Evolutionary conservation across 345 rosid species (phyloP), one percentile per base, ranked within the genome.

Genomic region (Brassica incana): DNA sequence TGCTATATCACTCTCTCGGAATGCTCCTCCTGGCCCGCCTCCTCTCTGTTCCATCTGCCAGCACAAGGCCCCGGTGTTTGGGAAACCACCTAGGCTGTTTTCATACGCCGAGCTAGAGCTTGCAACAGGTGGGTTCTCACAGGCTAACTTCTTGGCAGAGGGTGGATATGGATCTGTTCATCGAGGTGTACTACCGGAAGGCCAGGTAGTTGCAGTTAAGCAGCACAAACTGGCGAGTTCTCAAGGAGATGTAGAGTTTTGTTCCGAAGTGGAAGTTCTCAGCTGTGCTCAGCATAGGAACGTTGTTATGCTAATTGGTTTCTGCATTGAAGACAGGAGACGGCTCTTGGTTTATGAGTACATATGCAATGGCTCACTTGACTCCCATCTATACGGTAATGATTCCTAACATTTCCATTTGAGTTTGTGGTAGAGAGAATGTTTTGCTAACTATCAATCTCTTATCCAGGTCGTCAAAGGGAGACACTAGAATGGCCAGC

Each of bases 141-240:
- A 90, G 77, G 97, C 94, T 69, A 96, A 96, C 87, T 96, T 96
- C 88, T 87, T 96, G 86, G 98, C 99, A 15, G 98, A 93, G 74
- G 99, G 99, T 78, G 98, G 99, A 50, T 96, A 83, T 88, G 99
- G 99, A 75, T 96, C 98, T 60, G 99, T 93, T 85, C 98, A 96
- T 81, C 86, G 99, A 68, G 99, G 99, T 23, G 88, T 92, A 6
- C 85, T 96, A 77, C 97, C 97, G 6, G 99, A 92, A 85, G 99
- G 99, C n/a, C 97, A 89, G 81, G 95, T 93, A 68, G 92, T 96
- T 83, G 99, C 99, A 40, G 97, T 96, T 35, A 96, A 96, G 89
- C 99, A 96, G 76, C 97, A 96, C 85, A 96, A 96, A 75, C 67
- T 96, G 79, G 99, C 99, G 20, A 96, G 99, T 84, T 90, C 99